Percentiles rank a stretch among this genome's conserved stretches.
phyloP scores from a whole-genome alignment of 371 early-diverging fungal species.

The Basidiobolus meristosporus region DNA sequence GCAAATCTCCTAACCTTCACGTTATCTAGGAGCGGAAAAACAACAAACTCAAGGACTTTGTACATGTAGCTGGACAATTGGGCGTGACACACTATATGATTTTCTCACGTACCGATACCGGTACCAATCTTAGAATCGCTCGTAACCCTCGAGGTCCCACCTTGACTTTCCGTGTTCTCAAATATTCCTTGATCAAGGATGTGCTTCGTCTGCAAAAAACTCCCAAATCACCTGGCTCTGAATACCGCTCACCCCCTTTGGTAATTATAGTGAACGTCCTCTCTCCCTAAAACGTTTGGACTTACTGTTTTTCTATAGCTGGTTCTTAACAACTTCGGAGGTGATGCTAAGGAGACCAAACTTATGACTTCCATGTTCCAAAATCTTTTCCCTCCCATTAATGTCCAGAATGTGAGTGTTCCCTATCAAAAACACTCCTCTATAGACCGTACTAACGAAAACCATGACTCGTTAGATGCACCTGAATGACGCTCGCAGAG shows the following conservation, averaged over 20 bases:
- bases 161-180: slow-evolving; percentile 65
- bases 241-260: slow-evolving; percentile 63
- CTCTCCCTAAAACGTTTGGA: too few species aligned
- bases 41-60: slow-evolving; percentile 87
- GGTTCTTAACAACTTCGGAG: slow-evolving; percentile 81
- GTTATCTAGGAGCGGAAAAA: slow-evolving; percentile 59
- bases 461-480: slow-evolving; percentile 35
- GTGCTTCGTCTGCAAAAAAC: slow-evolving; percentile 48
- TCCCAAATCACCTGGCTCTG: slow-evolving; percentile 65
- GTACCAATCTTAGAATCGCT: slow-evolving; percentile 68
- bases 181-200: slow-evolving; percentile 74
- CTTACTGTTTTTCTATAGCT: slow-evolving; percentile 18
- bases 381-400: slow-evolving; percentile 89
- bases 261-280: slow-evolving; percentile 10
- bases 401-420: slow-evolving; percentile 54
- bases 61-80: slow-evolving; percentile 68
- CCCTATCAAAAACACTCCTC: not conserved
- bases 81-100: slow-evolving; percentile 77
- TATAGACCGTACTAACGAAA: not conserved
- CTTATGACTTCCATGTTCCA: slow-evolving; percentile 87
- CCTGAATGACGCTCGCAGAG: slow-evolving; percentile 70
- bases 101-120: slow-evolving; percentile 67
- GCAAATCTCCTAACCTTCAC: not conserved
- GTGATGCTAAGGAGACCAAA: slow-evolving; percentile 61
- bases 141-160: slow-evolving; percentile 89